A percentile compares a stretch with the other conserved stretches of the same genome.
Conservation (phyloP, 202 grass and related monocot species). For the Digitaria exilis region DNA sequence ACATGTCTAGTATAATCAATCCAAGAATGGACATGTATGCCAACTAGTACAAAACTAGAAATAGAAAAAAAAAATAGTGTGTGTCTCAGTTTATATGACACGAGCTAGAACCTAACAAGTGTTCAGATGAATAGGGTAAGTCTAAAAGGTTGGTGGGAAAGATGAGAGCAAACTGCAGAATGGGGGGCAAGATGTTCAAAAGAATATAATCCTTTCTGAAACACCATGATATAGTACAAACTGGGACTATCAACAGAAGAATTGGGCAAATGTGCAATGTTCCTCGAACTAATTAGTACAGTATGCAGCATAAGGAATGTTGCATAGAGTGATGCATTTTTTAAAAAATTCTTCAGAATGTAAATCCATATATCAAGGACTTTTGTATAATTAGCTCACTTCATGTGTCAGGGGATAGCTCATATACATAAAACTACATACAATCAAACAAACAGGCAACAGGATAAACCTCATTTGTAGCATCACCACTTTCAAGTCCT, state of each 20-base stretch:
- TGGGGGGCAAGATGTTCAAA: background rate
- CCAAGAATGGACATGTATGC: background rate
- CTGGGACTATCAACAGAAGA: background rate
- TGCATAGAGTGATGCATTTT: constrained; percentile 19
- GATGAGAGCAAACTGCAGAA: constrained; percentile 6
- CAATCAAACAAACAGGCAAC: constrained; percentile 22
- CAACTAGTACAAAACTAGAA: background rate
- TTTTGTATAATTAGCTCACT: background rate
- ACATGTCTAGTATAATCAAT: constrained; percentile 10
- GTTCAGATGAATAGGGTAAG: background rate
- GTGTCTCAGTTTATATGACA: background rate
- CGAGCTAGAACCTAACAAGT: background rate
- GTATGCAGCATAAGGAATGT: constrained; percentile 3
- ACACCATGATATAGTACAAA: background rate
- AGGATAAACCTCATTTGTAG: constrained; percentile 49
- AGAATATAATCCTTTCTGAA: constrained; percentile 9
- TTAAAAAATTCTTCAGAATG: background rate
- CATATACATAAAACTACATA: background rate
- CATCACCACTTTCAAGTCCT: constrained; percentile 41
- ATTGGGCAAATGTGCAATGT: constrained; percentile 10
- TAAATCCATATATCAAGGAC: background rate
- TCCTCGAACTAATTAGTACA: constrained; percentile 31
- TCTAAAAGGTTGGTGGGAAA: background rate
- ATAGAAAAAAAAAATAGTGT: constrained; percentile 5
- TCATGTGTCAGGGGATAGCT: background rate